These are phyloP conservation scores for Sphagnum contortum DNA, from an alignment of 225 moss, liverwort and hornwort genomes.

Conservation along the genomic window DNA sequence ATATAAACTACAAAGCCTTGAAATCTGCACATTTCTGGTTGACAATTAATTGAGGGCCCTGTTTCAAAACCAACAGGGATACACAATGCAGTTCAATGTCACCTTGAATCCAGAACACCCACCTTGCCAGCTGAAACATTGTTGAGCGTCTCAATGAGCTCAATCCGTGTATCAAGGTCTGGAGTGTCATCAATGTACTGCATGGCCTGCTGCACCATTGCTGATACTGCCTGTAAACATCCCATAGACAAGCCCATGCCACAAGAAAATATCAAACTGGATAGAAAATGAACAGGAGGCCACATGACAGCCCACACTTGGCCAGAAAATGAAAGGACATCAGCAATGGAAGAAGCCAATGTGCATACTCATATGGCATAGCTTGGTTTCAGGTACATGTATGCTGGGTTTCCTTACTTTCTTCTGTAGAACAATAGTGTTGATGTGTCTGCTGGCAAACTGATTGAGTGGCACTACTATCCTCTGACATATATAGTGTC, in stretches of 20 bases:
- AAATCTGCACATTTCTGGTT: not conserved
- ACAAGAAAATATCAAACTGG: not conserved
- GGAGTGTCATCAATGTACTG: slow-evolving; percentile 79
- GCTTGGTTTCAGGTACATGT: too few relatives aligned
- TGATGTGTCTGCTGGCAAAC: too few relatives aligned
- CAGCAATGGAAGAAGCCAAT: not conserved
- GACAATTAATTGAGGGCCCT: too few relatives aligned
- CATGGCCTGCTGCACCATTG: slow-evolving; percentile 98
- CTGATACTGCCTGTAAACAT: slow-evolving; percentile 68
- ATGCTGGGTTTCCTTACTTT: too few relatives aligned
- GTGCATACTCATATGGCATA: too few relatives aligned
- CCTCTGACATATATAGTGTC: too few relatives aligned
- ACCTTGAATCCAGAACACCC: not conserved
- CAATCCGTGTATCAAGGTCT: slow-evolving; percentile 64
- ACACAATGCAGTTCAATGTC: too few relatives aligned
- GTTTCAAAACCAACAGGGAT: too few relatives aligned
- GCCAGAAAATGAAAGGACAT: not conserved
- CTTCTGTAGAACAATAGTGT: too few relatives aligned
- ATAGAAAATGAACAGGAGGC: not conserved
- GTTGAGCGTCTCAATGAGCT: slow-evolving; percentile 92
- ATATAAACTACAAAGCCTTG: not conserved
- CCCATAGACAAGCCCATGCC: slow-evolving; percentile 7
- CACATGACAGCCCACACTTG: not conserved
- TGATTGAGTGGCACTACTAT: too few relatives aligned
- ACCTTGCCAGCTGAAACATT: slow-evolving; percentile 96